phyloP scores from a whole-genome alignment of 305 asterid species.

The Withania somnifera region DNA sequence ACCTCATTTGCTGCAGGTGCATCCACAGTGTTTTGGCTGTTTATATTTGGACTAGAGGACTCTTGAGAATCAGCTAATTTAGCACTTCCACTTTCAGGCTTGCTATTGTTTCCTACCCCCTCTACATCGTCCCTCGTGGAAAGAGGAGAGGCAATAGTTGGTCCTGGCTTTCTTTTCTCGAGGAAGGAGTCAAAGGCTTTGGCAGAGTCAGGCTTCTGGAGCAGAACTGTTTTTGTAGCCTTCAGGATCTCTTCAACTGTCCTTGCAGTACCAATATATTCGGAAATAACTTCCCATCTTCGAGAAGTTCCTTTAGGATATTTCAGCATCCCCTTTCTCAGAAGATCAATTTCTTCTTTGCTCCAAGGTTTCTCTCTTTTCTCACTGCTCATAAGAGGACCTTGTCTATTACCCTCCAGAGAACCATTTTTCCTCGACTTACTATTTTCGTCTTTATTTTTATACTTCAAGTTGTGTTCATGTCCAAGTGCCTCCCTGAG shows the following conservation, averaged over 20 bases:
- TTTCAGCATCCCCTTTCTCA: slow-evolving; percentile 75
- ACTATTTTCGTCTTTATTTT: slow-evolving; percentile 28
- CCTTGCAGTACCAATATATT: slow-evolving; percentile 71
- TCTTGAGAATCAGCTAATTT: slow-evolving; percentile 18
- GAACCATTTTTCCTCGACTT: slow-evolving; percentile 50
- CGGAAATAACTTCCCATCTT: slow-evolving; percentile 97
- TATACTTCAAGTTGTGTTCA: slow-evolving; percentile 29
- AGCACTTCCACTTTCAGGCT: slow-evolving; percentile 13
- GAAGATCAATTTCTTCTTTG: slow-evolving; percentile 82
- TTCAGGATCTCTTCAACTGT: slow-evolving; percentile 93
- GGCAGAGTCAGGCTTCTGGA: slow-evolving; percentile 87
- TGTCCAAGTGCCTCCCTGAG: slow-evolving; percentile 35
- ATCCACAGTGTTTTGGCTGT: slow-evolving; percentile 21
- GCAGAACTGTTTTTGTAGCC: slow-evolving; percentile 92
- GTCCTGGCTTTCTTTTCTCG: slow-evolving; percentile 80
- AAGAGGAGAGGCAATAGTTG: slow-evolving; percentile 75
- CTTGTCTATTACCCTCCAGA: slow-evolving; percentile 24
- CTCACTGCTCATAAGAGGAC: slow-evolving; percentile 26
- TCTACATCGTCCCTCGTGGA: slow-evolving; percentile 56
- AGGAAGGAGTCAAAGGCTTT: slow-evolving; percentile 94
- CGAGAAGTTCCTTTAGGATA: slow-evolving; percentile 93
- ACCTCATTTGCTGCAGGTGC: slow-evolving; percentile 24
- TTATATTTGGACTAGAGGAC: slow-evolving; percentile 22
- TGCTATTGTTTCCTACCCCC: slow-evolving; percentile 20
- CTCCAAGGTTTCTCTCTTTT: slow-evolving; percentile 73